Evolutionary conservation across 2,329 filamentous ascomycete genomes (phyloP), one percentile per base, ranked within the genome.

Genomic region (Biscogniauxia sp.): DNA sequence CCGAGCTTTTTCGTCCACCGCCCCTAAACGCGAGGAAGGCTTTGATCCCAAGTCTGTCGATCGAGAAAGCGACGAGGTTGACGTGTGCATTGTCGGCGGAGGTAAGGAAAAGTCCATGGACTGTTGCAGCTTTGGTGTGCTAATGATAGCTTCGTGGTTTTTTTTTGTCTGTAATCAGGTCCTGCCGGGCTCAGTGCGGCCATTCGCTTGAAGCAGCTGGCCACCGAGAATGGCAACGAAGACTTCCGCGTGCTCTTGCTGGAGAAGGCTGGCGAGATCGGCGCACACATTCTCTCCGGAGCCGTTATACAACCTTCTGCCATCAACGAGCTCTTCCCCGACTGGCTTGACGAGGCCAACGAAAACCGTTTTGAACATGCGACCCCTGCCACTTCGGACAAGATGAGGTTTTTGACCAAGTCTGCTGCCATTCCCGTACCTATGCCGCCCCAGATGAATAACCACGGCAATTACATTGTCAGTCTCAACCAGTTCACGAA

Each of bases 401-500:
- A 88, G 77, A 97, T 99, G 94, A 89, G 92, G 68, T 97, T 97
- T 77, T 83, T 99, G 63, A 98, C 94, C 53, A 90, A 93, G 79
- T 90, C 82, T 57, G 81, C 82, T 63, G 81, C 93, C 0, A 86
- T 96, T 60, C 92, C 92, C 5, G 81, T 98, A 57, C 95, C 94
- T 1, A 87, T 89, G 13, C 95, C 95, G 52, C 95, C 95, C 32
- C 95, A 98, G 79, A 99, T 99, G 95, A 87, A 93, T 80, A 99
- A 99, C 75, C 86, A 96, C 71, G 95, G 95, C 68, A 99, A 99
- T 78, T 98, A 96, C 76, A 99, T 99, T 68, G 88, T 99, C 72
- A 96, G 92, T 72, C 79, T 99, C 71, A 98, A 96, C 76, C 92
- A 98, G 76, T 89, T 99, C 72, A 90, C 91, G 60, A 96, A 94